Evolutionary conservation across 176 grass and related monocot species (phyloP).

Genomic region (Lolium rigidum): DNA sequence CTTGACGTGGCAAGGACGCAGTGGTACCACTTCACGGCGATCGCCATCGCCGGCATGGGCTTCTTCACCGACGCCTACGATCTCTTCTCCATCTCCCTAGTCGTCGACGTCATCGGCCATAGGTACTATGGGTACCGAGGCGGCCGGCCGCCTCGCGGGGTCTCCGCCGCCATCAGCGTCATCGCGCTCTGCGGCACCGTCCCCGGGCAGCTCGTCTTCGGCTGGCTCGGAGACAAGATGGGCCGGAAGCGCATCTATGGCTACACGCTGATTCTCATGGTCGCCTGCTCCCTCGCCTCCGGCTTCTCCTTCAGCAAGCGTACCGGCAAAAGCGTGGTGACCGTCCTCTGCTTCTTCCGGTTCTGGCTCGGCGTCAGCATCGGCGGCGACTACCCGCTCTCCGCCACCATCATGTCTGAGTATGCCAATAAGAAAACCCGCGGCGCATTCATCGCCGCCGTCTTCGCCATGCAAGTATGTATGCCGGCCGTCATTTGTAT

Average conservation of each 20-base stretch:
- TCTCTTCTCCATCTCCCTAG: conserved; percentile 68
- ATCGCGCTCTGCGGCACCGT: background rate
- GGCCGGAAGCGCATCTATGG: conserved; percentile 68
- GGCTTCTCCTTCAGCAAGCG: conserved; percentile 68
- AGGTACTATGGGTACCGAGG: conserved; percentile 52
- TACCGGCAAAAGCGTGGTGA: conserved; percentile 48
- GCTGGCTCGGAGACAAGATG: conserved; percentile 75
- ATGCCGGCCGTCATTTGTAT: background rate
- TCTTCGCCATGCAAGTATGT: conserved; percentile 64
- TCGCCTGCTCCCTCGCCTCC: conserved; percentile 65
- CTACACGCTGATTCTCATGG: conserved; percentile 67
- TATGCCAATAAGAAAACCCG: conserved; percentile 76
- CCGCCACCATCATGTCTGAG: conserved; percentile 76
- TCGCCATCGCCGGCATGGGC: conserved; percentile 73
- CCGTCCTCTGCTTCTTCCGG: conserved; percentile 85
- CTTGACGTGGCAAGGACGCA: conserved; percentile 63
- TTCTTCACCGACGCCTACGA: conserved; percentile 91
- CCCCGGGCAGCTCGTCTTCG: conserved; percentile 67
- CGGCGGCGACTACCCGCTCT: conserved; percentile 91
- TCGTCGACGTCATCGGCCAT: conserved; percentile 50
- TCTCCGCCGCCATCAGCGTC: background rate
- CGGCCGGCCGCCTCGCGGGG: fast-evolving
- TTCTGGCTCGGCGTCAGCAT: conserved; percentile 93
- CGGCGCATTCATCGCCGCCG: conserved; percentile 69
- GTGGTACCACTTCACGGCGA: conserved; percentile 72